Percentiles rank a stretch among this genome's conserved stretches.
Conservation (phyloP, 352 stramenopile species). For the Blastocystis sp. region DNA sequence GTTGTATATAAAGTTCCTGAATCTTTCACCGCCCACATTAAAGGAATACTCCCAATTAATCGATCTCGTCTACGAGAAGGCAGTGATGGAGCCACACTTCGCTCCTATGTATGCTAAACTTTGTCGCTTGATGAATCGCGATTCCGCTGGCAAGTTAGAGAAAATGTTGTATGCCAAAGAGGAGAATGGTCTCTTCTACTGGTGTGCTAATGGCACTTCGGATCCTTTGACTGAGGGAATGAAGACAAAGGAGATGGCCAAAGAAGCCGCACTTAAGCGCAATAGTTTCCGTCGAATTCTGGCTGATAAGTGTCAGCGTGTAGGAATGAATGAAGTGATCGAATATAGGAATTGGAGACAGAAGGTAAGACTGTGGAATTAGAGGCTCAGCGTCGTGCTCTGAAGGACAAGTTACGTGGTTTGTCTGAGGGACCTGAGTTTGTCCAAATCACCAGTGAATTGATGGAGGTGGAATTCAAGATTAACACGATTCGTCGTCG, state of each 20-base stretch:
- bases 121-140: slow-evolving; percentile 32
- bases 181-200: neutral
- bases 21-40: slow-evolving; percentile 83
- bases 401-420: slow-evolving; percentile 78
- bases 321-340: neutral
- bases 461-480: slow-evolving; percentile 79
- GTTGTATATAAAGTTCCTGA: slow-evolving; percentile 78
- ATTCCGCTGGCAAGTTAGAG: slow-evolving; percentile 14
- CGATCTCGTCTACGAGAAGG: slow-evolving; percentile 85
- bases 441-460: slow-evolving; percentile 70
- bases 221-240: neutral
- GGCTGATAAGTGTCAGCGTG: slow-evolving; percentile 52
- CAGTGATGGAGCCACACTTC: slow-evolving; percentile 83
- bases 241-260: slow-evolving; percentile 38
- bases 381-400: slow-evolving; percentile 83
- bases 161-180: neutral
- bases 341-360: slow-evolving; percentile 43
- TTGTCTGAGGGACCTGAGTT: slow-evolving; percentile 78
- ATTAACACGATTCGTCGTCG: slow-evolving; percentile 80
- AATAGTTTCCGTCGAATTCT: slow-evolving; percentile 11
- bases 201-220: neutral
- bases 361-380: slow-evolving; percentile 59
- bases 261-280: slow-evolving; percentile 72
- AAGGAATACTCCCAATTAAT: slow-evolving; percentile 84
- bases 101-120: slow-evolving; percentile 77